phyloP scores from a whole-genome alignment of 768 basidiomycete species.

The Boletus barrowsii region DNA sequence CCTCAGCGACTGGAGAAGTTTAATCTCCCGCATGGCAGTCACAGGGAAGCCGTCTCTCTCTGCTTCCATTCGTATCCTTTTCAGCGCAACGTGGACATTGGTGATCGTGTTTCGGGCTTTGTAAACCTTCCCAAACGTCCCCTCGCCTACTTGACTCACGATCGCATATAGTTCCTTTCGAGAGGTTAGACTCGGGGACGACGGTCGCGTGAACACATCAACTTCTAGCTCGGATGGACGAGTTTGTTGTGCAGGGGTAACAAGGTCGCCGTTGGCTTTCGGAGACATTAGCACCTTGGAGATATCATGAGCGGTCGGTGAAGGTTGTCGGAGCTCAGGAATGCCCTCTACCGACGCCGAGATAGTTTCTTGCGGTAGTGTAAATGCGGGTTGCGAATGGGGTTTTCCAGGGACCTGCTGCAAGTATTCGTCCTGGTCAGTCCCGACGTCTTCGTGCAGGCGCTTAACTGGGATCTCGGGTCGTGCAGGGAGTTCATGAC shows the following conservation, averaged over 20 bases:
- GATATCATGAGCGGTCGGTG: slow-evolving; percentile 19
- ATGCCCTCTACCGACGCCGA: slow-evolving; percentile 5
- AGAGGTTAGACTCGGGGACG: slow-evolving; percentile 28
- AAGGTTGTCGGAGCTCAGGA: slow-evolving; percentile 16
- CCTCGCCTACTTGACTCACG: slow-evolving; percentile 93
- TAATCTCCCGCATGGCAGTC: slow-evolving; percentile 98
- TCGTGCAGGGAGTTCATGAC: slow-evolving; percentile 15
- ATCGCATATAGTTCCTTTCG: slow-evolving; percentile 74
- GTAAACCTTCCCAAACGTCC: slow-evolving; percentile 98
- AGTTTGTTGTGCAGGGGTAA: slow-evolving; percentile 17
- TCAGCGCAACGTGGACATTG: slow-evolving; percentile 82
- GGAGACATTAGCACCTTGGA: slow-evolving; percentile 22
- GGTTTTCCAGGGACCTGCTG: slow-evolving; percentile 3
- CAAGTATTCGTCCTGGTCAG: slow-evolving; percentile 21
- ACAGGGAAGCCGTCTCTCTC: slow-evolving; percentile 98
- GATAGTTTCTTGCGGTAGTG: slow-evolving; percentile 8
- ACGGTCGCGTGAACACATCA: slow-evolving; percentile 25
- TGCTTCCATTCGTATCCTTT: slow-evolving; percentile 96
- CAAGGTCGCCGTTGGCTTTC: slow-evolving; percentile 23
- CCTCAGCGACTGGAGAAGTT: slow-evolving; percentile 85
- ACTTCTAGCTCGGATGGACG: slow-evolving; percentile 23
- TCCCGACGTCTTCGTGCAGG: slow-evolving; percentile 17
- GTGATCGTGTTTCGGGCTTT: slow-evolving; percentile 85
- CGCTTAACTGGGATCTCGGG: slow-evolving; percentile 30
- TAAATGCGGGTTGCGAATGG: neutral